Evolutionary conservation across 805 yeast species (phyloP), one percentile per base, ranked within the genome.

Genomic region (Candida pini): DNA sequence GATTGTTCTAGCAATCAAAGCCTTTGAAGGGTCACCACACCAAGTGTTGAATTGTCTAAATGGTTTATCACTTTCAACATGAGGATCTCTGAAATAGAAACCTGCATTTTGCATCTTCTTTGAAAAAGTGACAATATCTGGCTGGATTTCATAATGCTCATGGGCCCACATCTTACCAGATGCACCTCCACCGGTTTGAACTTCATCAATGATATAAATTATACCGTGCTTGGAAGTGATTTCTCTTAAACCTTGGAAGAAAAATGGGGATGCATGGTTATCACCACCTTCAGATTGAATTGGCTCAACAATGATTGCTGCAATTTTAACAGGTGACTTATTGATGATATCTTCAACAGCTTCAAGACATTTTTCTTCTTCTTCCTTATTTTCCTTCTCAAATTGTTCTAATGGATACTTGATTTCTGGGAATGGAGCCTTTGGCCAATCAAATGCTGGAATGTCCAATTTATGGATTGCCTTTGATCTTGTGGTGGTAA

Each of bases 261-360:
- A 79, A 34, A 58, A 66, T 16, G 73, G 58, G 10, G 81, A 68
- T 1, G 80, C 85, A 47, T 79, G 86, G 63, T 79, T 79, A 56
- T 79, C 86, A 53, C 86, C 86, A 53, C 85, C 86, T 63, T 79
- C 86, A 6, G 84, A 71, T 59, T 79, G 86, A 42, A 79, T 78
- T 8, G 80, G 80, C 54, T 73, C 80, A 21, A 71, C 63, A 25
- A 73, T 69, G 21, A 68, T 57, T 33, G 76, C 80, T 9, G 80
- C 79, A 37, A 73, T 62, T 30, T 63, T 58, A 30, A 58, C 55
- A 20, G 70, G 68, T 42, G 64, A 63, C 28, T 56, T 49, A 29
- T 53, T 45, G 44, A 70, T 51, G 23, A 64, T 54, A 4, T 48
- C 41, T 44, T 72, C 77, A 30, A 73, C 59, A 26, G 52, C 67